Evolutionary conservation across 2,329 filamentous ascomycete genomes (phyloP), one percentile per base, ranked within the genome.

Genomic region (Colletotrichum gloeosporioides): DNA sequence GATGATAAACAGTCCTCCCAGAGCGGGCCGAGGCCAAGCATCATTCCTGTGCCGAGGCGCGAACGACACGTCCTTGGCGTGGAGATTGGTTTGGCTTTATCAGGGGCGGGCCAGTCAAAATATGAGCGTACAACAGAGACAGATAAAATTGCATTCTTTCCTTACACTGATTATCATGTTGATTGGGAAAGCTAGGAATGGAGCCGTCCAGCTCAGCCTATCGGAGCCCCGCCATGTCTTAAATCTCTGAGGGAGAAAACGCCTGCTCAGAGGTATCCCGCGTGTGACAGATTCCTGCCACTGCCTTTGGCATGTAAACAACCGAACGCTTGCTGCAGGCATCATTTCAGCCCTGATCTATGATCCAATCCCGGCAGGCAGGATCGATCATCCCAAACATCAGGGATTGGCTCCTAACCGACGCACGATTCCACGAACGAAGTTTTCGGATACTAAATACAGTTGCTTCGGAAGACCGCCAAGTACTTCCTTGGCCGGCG

Each of bases 1-100:
- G 8, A 4, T n/a, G 18, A 44, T n/a, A 3, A 6, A 6, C 2
- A n/a, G 4, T 10, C 2, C 39, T 44, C 16, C 10, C 2, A n/a
- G 39, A n/a, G 39, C 39, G 39, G 18, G 39, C 39, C 39, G 18
- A 12, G 39, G 18, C 4, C 9, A 6, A 12, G 39, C n/a, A 6
- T 44, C 0, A 10, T 44, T n/a, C 1, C 39, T 10, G 18, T 4
- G 9, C 39, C 4, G 18, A 44, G 39, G 18, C 3, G 1, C 18
- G 39, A 44, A 3, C 39, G 9, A 44, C 3, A 44, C 18, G 18
- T 44, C 8, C 36, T n/a, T n/a, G 9, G 39, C 39, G 18, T 12
- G 18, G 2, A 3, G 18, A 49, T n/a, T 7, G 9, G 6, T 6
- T n/a, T n/a, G 18, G 2, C 8, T n/a, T n/a, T 18, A 2, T 44